Base-by-base conservation (phyloP, 1,139 yeast species). In the Saccharomycopsis hybrid region DNA sequence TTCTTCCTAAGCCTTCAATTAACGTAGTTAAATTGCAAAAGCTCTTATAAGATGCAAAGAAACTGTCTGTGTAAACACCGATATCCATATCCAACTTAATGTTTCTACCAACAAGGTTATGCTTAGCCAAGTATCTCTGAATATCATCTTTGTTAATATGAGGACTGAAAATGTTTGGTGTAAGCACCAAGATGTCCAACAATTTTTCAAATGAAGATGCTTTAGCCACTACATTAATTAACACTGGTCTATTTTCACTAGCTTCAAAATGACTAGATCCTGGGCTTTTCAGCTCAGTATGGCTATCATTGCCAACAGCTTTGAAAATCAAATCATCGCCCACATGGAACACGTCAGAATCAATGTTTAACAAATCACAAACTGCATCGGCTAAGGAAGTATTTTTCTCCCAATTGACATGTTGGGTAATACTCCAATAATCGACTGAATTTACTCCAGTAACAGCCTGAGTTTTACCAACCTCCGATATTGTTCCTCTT, bases 11-110 rank as follows among this genome's bases (percentile, higher is more conserved):
- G 44, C 75, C 74, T 36, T 73, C 76, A 47, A 82, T 62, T 30
- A 82, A 64, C 29, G 67, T 63, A 0, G 67, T 56, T 0, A 86
- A 80, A 0, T 84, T 71, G 47, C 82, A 76, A 58, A 82, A 82
- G 55, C 82, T 76, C 54, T 82, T 70, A 61, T 78, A 82, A 0
- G 85, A 78, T 24, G 84, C 80, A 57, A 82, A 79, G 58, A 82
- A 81, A 0, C 85, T 79, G 52, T 77, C 70, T 0, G 85, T 80
- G 57, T 74, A 82, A 9, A 73, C 68, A 38, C 76, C 79, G 64
- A 77, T 76, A 60, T 82, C 82, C 75, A 82, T 78, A 48, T 72
- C 70, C 46, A 76, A 59, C 47, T 70, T 70, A 32, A 50, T 43
- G 18, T 25, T 36, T 40, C 51, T 41, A 1, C 51, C 51, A 33